phyloP scores from a whole-genome alignment of 257 asterid species.

The Nicotiana paniculata region DNA sequence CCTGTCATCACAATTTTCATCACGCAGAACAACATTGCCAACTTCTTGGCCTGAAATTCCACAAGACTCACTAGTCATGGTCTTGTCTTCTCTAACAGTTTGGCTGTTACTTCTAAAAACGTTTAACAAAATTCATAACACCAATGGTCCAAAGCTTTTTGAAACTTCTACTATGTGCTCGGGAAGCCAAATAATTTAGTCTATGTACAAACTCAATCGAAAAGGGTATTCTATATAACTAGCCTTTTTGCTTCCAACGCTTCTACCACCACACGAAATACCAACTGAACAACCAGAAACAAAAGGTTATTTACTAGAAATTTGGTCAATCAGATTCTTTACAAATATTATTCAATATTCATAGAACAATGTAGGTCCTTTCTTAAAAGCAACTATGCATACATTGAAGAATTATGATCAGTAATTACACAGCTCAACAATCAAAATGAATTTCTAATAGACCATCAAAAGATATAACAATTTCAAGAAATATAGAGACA shows the following conservation, averaged over 20 bases:
- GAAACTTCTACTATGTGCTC: neutral
- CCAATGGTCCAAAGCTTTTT: neutral
- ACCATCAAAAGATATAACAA: neutral
- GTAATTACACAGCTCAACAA: too few relatives aligned
- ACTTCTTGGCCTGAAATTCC: conserved; percentile 26
- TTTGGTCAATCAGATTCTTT: neutral
- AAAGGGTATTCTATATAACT: neutral
- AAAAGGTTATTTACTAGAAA: neutral
- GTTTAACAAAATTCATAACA: conserved; percentile 5
- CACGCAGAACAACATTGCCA: conserved; percentile 19
- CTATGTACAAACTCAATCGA: conserved; percentile 4
- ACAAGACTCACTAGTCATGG: conserved; percentile 44
- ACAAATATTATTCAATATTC: neutral
- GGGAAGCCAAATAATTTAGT: neutral
- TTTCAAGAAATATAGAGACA: neutral
- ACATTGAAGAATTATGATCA: too few relatives aligned
- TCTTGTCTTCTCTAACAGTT: conserved; percentile 13
- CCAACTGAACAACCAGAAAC: conserved; percentile 1
- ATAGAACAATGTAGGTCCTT: neutral
- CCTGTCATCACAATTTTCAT: conserved; percentile 21
- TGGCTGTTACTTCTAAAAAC: neutral
- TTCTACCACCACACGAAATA: neutral
- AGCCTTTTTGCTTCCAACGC: neutral
- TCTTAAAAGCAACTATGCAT: too few relatives aligned
- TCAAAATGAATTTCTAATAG: neutral